A percentile compares a stretch with the other conserved stretches of the same genome.
Evolutionary conservation across 2,329 filamentous ascomycete species (phyloP).

Genomic region (Diplodia sapinea): DNA sequence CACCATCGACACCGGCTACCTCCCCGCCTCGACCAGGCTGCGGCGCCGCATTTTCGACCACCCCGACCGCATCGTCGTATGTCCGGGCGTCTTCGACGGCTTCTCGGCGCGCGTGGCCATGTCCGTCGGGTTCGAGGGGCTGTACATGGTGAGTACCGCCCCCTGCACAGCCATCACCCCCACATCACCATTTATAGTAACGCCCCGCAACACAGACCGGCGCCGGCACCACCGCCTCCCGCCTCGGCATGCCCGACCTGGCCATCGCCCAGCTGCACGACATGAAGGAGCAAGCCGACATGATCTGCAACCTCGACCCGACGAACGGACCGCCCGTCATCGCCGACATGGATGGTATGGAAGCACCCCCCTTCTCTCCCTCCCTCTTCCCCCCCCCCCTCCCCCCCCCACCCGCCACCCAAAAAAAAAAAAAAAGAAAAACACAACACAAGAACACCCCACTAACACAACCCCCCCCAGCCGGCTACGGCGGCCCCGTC

Average conservation of each 20-base stretch:
- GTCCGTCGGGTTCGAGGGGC: slow-evolving; percentile 63
- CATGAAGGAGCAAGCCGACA: slow-evolving; percentile 66
- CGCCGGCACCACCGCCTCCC: slow-evolving; percentile 66
- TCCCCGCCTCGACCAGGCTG: slow-evolving; percentile 6
- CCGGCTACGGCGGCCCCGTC: not conserved
- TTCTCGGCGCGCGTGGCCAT: slow-evolving; percentile 68
- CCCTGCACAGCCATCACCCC: not conserved
- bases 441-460: no score
- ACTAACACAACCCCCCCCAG: not conserved
- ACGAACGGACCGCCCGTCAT: slow-evolving; percentile 60
- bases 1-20: not conserved
- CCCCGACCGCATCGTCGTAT: not conserved
- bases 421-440: no score
- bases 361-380: not conserved
- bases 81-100: slow-evolving; percentile 10
- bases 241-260: slow-evolving; percentile 67
- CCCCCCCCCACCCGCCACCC: no score
- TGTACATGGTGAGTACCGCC: slow-evolving; percentile 66
- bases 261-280: slow-evolving; percentile 67
- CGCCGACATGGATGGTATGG: slow-evolving; percentile 59
- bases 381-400: not conserved
- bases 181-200: no score
- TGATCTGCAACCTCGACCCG: slow-evolving; percentile 66
- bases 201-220: slow-evolving; percentile 56
- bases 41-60: not conserved